A percentile compares a stretch with the other conserved stretches of the same genome.
phyloP scores from a whole-genome alignment of 2,329 filamentous ascomycete species.

The Apiospora saccharicola region DNA sequence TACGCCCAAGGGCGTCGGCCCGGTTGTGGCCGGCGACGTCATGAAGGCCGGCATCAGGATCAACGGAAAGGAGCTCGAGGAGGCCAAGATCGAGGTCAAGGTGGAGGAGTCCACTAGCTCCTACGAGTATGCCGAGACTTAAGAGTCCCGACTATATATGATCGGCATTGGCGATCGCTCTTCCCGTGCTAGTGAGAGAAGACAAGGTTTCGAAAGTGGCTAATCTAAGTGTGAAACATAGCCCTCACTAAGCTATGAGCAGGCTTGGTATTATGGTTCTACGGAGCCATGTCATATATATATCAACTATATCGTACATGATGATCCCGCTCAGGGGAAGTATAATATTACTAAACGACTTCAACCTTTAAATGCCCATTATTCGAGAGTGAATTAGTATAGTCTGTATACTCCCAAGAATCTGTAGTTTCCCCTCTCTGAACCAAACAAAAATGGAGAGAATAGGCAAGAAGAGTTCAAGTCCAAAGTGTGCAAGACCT shows the following conservation, averaged over 20 bases:
- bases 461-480: neutral
- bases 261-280: neutral
- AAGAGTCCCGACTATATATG: slow-evolving; percentile 31
- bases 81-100: slow-evolving; percentile 82
- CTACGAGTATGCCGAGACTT: slow-evolving; percentile 81
- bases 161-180: too few species aligned
- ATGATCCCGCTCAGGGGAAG: neutral
- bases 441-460: neutral
- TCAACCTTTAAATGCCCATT: neutral
- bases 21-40: slow-evolving; percentile 83
- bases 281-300: neutral
- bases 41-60: slow-evolving; percentile 86
- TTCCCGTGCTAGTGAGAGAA: neutral
- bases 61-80: slow-evolving; percentile 81
- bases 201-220: neutral
- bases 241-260: neutral
- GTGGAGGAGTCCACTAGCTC: slow-evolving; percentile 81
- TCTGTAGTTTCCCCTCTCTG: neutral
- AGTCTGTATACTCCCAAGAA: neutral
- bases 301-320: neutral
- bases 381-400: neutral
- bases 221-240: neutral
- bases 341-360: neutral
- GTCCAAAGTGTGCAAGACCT: neutral
- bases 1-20: slow-evolving; percentile 93